Conservation (phyloP, 2,329 filamentous ascomycete species). For the Arthrobotrys musiformis region DNA sequence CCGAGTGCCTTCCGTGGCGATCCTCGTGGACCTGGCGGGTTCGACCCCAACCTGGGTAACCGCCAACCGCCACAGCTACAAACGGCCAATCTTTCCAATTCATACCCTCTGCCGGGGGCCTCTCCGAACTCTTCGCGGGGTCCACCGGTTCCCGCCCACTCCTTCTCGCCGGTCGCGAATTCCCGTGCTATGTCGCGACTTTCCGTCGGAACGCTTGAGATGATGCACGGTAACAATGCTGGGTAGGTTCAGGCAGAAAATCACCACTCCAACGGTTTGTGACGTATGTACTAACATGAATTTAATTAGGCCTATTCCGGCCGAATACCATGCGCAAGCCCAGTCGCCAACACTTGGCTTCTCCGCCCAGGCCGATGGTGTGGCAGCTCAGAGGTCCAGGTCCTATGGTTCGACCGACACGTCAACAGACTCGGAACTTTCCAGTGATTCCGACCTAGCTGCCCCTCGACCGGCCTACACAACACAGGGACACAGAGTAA, state of each 20-base stretch:
- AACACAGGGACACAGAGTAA: slow-evolving; percentile 24
- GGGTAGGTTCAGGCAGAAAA: slow-evolving; percentile 26
- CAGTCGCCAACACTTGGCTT: slow-evolving; percentile 49
- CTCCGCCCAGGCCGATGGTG: slow-evolving; percentile 3
- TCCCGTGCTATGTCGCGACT: slow-evolving; percentile 51
- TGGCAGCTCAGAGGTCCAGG: slow-evolving; percentile 17
- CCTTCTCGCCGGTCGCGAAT: slow-evolving; percentile 50
- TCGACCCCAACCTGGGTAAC: slow-evolving; percentile 39
- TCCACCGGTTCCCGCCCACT: slow-evolving; percentile 50
- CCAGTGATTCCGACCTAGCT: slow-evolving; percentile 32
- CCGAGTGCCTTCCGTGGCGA: slow-evolving; percentile 40
- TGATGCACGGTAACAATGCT: slow-evolving; percentile 49
- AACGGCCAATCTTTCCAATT: slow-evolving; percentile 23
- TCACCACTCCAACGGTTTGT: neutral
- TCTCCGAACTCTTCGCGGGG: slow-evolving; percentile 42
- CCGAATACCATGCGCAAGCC: slow-evolving; percentile 30
- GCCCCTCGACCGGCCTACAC: slow-evolving; percentile 32
- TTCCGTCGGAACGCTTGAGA: slow-evolving; percentile 47
- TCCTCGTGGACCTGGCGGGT: slow-evolving; percentile 45
- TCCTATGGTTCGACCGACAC: slow-evolving; percentile 36
- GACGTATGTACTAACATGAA: slow-evolving; percentile 28
- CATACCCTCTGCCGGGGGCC: slow-evolving; percentile 35
- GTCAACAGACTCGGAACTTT: slow-evolving; percentile 36
- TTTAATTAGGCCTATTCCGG: slow-evolving; percentile 28
- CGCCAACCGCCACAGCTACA: slow-evolving; percentile 50